Evolutionary conservation across 2,329 filamentous ascomycete species (phyloP).

Genomic region (Pseudocercospora pini-densiflorae): DNA sequence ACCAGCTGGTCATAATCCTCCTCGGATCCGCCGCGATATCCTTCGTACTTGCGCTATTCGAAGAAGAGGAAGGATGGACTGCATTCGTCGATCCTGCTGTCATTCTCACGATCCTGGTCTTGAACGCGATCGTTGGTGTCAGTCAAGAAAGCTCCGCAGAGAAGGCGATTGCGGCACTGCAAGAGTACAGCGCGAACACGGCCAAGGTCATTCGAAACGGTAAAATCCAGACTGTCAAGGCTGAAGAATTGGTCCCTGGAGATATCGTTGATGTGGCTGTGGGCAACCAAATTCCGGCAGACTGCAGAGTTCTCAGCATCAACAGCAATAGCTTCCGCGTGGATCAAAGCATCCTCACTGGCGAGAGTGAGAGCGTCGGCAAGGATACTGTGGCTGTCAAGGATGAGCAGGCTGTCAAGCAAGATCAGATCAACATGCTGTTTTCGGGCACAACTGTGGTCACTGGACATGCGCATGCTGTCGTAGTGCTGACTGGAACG

Average conservation of each 20-base stretch:
- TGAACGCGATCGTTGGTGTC: constrained; percentile 96
- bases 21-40: constrained; percentile 91
- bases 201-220: constrained; percentile 91
- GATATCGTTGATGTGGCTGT: constrained; percentile 88
- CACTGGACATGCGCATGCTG: constrained; percentile 85
- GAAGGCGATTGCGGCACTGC: constrained; percentile 95
- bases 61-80: constrained; percentile 84
- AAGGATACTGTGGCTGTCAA: constrained; percentile 74
- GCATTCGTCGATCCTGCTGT: constrained; percentile 96
- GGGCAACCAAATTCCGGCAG: constrained; percentile 91
- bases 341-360: constrained; percentile 95
- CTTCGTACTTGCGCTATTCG: constrained; percentile 89
- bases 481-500: constrained; percentile 87
- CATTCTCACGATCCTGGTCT: constrained; percentile 93
- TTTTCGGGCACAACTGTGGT: constrained; percentile 99
- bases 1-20: constrained; percentile 94
- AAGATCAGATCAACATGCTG: constrained; percentile 97
- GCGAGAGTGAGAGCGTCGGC: constrained; percentile 94
- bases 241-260: constrained; percentile 95
- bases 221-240: constrained; percentile 79
- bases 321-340: constrained; percentile 97
- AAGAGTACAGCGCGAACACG: constrained; percentile 99
- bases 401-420: constrained; percentile 87
- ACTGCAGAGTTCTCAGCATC: constrained; percentile 86
- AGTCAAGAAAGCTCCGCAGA: constrained; percentile 99